Conservation (phyloP, 192 early-diverging fungal species). For the Coemansia sp. region DNA sequence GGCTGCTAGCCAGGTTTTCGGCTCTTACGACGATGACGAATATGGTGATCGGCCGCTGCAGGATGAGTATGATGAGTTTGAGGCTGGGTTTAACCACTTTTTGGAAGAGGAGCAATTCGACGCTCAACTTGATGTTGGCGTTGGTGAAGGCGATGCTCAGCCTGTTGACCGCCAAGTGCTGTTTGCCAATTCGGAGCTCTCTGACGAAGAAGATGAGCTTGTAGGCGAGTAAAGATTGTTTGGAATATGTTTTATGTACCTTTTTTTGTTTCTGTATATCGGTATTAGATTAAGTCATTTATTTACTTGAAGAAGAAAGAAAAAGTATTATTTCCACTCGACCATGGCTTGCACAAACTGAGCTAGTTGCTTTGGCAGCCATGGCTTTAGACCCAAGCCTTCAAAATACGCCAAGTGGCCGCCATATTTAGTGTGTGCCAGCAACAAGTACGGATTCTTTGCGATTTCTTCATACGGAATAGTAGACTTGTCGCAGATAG, state of each 20-base stretch:
- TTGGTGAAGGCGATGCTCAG: conserved; percentile 30
- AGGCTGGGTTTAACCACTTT: conserved; percentile 53
- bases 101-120: conserved; percentile 41
- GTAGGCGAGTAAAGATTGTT: not conserved
- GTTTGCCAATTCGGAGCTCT: conserved; percentile 50
- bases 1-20: conserved; percentile 23
- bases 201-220: conserved; percentile 37
- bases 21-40: conserved; percentile 12
- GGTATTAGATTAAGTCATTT: not conserved
- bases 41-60: not conserved
- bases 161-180: conserved; percentile 46
- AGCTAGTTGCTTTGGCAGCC: conserved; percentile 64
- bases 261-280: not conserved
- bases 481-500: conserved; percentile 68
- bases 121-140: conserved; percentile 5
- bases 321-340: conserved; percentile 20
- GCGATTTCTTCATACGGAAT: conserved; percentile 74
- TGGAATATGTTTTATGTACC: not conserved
- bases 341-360: conserved; percentile 58
- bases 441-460: conserved; percentile 76
- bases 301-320: not conserved
- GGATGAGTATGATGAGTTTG: conserved; percentile 53
- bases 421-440: conserved; percentile 78
- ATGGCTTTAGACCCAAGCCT: conserved; percentile 37
- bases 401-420: conserved; percentile 88